Percentiles rank a stretch among this genome's conserved stretches.
Evolutionary conservation across 2,329 filamentous ascomycete genomes (phyloP).

Genomic region (Fusarium succisae): DNA sequence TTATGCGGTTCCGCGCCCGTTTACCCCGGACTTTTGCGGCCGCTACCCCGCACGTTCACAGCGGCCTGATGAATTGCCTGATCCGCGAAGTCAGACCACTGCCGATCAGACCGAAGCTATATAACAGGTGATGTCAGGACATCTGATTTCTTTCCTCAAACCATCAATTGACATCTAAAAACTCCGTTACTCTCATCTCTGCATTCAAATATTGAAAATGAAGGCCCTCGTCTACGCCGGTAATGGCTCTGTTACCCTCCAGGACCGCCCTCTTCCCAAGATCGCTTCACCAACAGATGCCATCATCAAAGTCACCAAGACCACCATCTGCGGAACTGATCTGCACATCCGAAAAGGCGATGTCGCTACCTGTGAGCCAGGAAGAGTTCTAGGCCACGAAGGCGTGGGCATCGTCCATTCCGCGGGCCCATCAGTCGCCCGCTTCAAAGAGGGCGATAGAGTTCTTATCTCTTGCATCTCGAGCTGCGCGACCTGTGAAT

Average conservation of each 20-base stretch:
- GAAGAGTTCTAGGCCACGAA: constrained; percentile 62
- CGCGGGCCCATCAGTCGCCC: constrained; percentile 55
- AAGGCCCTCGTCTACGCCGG: constrained; percentile 58
- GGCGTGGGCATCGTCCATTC: constrained; percentile 60
- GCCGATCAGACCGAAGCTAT: background rate
- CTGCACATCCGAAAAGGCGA: constrained; percentile 65
- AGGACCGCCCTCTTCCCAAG: constrained; percentile 54
- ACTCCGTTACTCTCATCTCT: fast-evolving
- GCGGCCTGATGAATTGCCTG: background rate
- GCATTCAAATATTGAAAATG: constrained; percentile 44
- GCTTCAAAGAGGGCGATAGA: constrained; percentile 58
- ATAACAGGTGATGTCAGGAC: background rate
- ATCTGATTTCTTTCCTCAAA: background rate
- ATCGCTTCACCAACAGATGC: constrained; percentile 57
- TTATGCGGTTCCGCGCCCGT: background rate
- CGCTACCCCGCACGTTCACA: background rate
- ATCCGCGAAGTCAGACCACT: background rate
- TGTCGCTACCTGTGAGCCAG: constrained; percentile 57
- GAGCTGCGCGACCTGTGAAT: constrained; percentile 60
- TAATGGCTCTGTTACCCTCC: constrained; percentile 47
- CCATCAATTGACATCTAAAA: background rate
- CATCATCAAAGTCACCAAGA: constrained; percentile 57
- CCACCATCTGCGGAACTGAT: constrained; percentile 64
- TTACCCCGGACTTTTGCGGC: background rate
- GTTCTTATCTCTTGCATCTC: constrained; percentile 63